A percentile compares a stretch with the other conserved stretches of the same genome.
These are phyloP conservation scores for Gossypium rotundifolium DNA, from an alignment of 345 rosid species.

Conservation along the genomic window DNA sequence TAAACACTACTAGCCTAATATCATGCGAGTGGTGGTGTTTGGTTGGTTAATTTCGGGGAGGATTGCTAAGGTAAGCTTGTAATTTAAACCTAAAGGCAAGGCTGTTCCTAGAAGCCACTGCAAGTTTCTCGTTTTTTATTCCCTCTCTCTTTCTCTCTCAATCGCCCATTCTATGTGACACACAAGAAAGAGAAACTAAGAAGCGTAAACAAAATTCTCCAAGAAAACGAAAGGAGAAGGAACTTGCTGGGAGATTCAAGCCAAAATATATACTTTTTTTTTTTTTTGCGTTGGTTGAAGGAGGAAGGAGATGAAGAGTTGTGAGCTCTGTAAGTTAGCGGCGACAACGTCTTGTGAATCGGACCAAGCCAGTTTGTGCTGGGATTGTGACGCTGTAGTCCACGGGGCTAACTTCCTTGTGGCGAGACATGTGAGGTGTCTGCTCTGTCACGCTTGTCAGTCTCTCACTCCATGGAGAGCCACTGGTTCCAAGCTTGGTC, in stretches of 20 bases:
- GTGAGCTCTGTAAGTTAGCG: slow-evolving; percentile 49
- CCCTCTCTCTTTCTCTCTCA: neutral
- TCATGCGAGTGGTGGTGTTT: neutral
- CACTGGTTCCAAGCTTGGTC: slow-evolving; percentile 48
- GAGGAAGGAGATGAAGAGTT: slow-evolving; percentile 33
- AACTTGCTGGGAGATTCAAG: neutral
- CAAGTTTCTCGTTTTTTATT: neutral
- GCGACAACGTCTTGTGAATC: slow-evolving; percentile 62
- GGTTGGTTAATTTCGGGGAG: neutral
- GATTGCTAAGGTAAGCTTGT: slow-evolving; percentile 7
- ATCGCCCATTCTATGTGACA: neutral
- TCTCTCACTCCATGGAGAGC: slow-evolving; percentile 58
- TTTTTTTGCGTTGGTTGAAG: neutral
- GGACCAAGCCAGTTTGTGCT: slow-evolving; percentile 64
- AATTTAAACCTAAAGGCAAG: slow-evolving; percentile 6
- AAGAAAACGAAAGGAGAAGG: slow-evolving; percentile 18
- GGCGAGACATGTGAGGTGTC: slow-evolving; percentile 49
- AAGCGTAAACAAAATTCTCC: slow-evolving; percentile 5
- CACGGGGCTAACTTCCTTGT: slow-evolving; percentile 80
- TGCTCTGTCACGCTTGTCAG: slow-evolving; percentile 51
- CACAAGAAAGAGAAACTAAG: slow-evolving; percentile 5
- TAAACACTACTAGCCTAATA: neutral
- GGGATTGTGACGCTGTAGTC: slow-evolving; percentile 63
- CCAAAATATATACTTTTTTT: neutral
- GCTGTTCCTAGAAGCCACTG: slow-evolving; percentile 13